phyloP scores from a whole-genome alignment of 768 basidiomycete species.

The Termitomyces sp. region DNA sequence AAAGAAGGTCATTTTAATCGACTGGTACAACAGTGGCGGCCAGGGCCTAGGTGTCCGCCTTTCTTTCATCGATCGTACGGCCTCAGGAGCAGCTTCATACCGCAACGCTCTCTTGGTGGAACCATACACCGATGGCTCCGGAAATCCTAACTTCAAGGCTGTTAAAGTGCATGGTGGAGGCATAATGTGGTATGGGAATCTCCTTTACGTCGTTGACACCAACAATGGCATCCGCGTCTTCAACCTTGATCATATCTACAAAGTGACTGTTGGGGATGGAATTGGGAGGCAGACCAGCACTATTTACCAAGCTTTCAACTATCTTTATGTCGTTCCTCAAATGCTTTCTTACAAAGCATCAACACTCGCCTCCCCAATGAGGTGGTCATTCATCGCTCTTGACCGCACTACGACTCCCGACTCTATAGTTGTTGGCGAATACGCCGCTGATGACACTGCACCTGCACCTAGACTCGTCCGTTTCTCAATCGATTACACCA shows the following conservation, averaged over 20 bases:
- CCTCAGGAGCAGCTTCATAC: constrained; percentile 4
- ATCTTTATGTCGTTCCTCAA: constrained; percentile 11
- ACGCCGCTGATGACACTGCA: constrained; percentile 7
- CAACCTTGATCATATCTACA: constrained; percentile 11
- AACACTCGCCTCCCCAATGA: constrained; percentile 5
- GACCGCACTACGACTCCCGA: constrained; percentile 12
- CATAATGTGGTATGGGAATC: constrained; percentile 11
- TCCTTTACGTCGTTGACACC: constrained; percentile 11
- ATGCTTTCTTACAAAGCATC: constrained; percentile 6
- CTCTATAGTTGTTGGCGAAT: constrained; percentile 12
- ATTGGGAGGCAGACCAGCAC: constrained; percentile 11
- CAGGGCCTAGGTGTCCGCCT: constrained; percentile 9
- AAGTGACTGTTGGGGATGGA: constrained; percentile 8
- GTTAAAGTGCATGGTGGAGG: constrained; percentile 12
- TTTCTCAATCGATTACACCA: constrained; percentile 11
- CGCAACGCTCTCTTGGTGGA: constrained; percentile 11
- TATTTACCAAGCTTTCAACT: constrained; percentile 10
- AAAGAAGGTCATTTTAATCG: constrained; percentile 11
- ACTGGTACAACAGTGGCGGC: constrained; percentile 10
- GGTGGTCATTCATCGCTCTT: constrained; percentile 13
- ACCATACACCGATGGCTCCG: constrained; percentile 8
- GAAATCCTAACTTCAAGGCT: constrained; percentile 8
- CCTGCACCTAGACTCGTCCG: constrained; percentile 9
- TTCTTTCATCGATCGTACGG: constrained; percentile 11
- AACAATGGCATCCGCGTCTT: constrained; percentile 12